Percentiles rank a stretch among this genome's conserved stretches.
Evolutionary conservation across 2,329 filamentous ascomycete genomes (phyloP).

Genomic region (Claviceps digitariae): DNA sequence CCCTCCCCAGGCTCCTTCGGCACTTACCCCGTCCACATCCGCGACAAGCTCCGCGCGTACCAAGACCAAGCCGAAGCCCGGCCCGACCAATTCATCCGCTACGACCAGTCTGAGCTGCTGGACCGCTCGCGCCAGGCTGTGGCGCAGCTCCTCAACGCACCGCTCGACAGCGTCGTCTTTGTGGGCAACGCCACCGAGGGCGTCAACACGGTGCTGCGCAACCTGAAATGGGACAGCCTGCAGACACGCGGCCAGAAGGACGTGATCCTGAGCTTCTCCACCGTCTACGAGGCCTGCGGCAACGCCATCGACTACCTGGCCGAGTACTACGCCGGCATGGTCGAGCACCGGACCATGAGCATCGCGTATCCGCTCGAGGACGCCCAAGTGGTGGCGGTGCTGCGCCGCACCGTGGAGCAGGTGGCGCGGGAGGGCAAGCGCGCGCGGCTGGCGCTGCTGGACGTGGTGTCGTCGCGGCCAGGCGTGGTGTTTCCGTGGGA

Average conservation of each 20-base stretch:
- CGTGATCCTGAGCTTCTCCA: constrained; percentile 65
- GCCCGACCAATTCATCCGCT: constrained; percentile 67
- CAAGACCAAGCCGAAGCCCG: constrained; percentile 52
- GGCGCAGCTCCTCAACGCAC: constrained; percentile 52
- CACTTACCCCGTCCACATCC: constrained; percentile 52
- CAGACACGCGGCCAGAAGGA: constrained; percentile 38
- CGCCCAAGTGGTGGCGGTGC: constrained; percentile 46
- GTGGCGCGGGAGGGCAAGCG: constrained; percentile 43
- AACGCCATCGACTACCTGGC: constrained; percentile 57
- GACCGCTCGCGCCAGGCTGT: constrained; percentile 55
- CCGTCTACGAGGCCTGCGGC: constrained; percentile 65
- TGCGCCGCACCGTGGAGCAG: constrained; percentile 42
- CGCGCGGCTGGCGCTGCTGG: constrained; percentile 55
- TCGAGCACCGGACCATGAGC: constrained; percentile 39
- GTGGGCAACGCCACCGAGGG: constrained; percentile 70
- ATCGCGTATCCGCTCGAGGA: constrained; percentile 60
- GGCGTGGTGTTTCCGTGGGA: constrained; percentile 73
- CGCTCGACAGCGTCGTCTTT: constrained; percentile 55
- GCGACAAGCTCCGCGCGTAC: constrained; percentile 44
- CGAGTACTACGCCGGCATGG: constrained; percentile 43
- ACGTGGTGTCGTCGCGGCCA: constrained; percentile 66
- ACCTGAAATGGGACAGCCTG: constrained; percentile 55
- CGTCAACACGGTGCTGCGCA: constrained; percentile 68
- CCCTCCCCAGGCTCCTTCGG: constrained; percentile 57
- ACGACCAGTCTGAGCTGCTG: constrained; percentile 47